Evolutionary conservation across 768 basidiomycete species (phyloP), one percentile per base, ranked within the genome.

Genomic region (Rhodotorula sphaerocarpa): DNA sequence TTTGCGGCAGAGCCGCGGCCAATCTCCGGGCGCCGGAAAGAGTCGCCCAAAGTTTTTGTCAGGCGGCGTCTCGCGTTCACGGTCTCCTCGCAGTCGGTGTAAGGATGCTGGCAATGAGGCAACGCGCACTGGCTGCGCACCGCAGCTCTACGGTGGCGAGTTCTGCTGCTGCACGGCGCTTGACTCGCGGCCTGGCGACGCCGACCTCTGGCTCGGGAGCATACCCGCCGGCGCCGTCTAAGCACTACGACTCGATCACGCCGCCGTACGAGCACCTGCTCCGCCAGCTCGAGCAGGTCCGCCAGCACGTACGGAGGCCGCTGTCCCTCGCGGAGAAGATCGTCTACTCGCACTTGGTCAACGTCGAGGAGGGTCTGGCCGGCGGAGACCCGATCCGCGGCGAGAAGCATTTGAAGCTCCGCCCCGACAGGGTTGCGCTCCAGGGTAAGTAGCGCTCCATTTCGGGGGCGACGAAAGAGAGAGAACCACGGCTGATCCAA

Each of bases 301-400:
- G 87, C 47, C 74, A 80, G 57, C 76, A 87, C 48, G 80, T 97
- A 59, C 79, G 83, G 69, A 79, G 85, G 57, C 92, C 91, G 42
- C 78, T 99, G 57, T 90, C 91, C 4, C 80, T 99, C n/a, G 86
- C 92, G 27, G 95, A 99, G 77, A 99, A 99, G 80, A 92, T 97
- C 46, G 80, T 99, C 34, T 97, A 95, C 77, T 86, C 88, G 71
- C 95, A 99, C 76, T 78, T 96, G 57, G 77, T 82, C 52, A 66
- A 93, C 70, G 88, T 89, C 7, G 82, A 85, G 60, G 83, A 84
- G 71, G 83, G 79, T 57, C 76, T 92, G 50, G 80, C 81, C 7
- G 59, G 81, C 48, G 82, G 82, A 33, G 82, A 83, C 34, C 84
- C 81, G 68, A 80, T 90, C 44, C 80, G 92, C 70, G 93, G 92